Evolutionary conservation across 371 early-diverging fungal species (phyloP).

Genomic region (Zopfochytrium polystomum): DNA sequence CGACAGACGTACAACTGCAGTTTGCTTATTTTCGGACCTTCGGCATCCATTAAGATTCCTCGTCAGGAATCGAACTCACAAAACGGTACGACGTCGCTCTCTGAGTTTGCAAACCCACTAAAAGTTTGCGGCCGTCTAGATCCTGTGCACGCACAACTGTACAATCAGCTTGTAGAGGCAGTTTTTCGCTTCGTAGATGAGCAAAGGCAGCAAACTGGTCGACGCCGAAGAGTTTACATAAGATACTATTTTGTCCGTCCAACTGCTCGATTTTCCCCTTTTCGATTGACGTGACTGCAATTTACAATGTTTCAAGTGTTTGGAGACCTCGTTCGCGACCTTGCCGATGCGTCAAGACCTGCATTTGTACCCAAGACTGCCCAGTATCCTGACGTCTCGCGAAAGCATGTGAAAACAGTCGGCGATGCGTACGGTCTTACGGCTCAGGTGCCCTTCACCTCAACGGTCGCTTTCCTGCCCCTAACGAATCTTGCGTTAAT

Average conservation of each 20-base stretch:
- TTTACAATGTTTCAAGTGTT: no score
- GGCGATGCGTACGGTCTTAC: neutral
- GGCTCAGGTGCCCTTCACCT: neutral
- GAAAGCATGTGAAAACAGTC: neutral
- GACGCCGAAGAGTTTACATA: neutral
- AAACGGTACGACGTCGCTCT: no score
- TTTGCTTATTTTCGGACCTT: no score
- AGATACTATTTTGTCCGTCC: neutral
- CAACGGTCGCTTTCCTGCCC: neutral
- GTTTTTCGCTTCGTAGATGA: neutral
- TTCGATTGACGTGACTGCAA: no score
- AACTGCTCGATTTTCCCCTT: no score
- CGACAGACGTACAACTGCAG: no score
- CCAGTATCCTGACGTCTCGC: neutral
- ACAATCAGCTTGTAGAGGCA: neutral
- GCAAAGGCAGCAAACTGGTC: neutral
- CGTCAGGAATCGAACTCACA: no score
- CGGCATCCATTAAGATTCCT: no score
- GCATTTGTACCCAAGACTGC: neutral
- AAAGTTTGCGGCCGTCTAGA: neutral
- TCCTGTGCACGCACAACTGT: neutral
- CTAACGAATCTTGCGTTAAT: neutral
- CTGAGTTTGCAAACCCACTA: no score
- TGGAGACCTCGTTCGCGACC: neutral
- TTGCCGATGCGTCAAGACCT: neutral